Evolutionary conservation across 148 eudicot species (phyloP).

Genomic region (Rhododendron ferrugineum): DNA sequence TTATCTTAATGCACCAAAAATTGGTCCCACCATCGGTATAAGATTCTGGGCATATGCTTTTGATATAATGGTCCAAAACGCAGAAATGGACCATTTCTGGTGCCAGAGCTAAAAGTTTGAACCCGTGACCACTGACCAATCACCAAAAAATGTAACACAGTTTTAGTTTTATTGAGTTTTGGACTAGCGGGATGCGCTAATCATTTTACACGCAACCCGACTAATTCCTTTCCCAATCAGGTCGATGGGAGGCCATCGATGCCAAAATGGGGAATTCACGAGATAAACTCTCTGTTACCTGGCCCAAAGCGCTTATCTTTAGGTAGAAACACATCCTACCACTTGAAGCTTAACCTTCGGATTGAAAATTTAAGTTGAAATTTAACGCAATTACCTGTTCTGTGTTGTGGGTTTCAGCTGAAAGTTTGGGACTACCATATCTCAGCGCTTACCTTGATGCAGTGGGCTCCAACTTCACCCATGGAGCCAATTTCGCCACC

Average conservation of each 20-base stretch:
- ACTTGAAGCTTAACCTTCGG: not conserved
- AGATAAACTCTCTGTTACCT: not conserved
- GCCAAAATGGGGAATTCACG: not conserved
- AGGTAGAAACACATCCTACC: not conserved
- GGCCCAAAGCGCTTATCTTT: not conserved
- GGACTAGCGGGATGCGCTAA: not conserved
- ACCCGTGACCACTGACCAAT: not conserved
- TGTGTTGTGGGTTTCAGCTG: constrained; percentile 38
- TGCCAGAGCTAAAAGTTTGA: not conserved
- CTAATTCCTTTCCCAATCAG: not conserved
- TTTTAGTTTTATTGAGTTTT: not conserved
- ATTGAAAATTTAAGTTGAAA: not conserved
- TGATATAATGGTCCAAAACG: not conserved
- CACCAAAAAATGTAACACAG: not conserved
- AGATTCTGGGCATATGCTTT: not conserved
- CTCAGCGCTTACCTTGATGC: constrained; percentile 70
- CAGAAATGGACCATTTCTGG: not conserved
- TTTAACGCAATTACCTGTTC: not conserved
- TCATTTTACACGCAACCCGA: not conserved
- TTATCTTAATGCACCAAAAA: not conserved
- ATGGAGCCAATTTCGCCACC: constrained; percentile 90
- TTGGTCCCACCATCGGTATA: not conserved
- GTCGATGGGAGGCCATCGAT: not conserved
- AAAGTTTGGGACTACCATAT: constrained; percentile 57
- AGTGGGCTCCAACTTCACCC: constrained; percentile 82